phyloP scores from a whole-genome alignment of 202 grass and related monocot species.

The Cymbopogon flexuosus region DNA sequence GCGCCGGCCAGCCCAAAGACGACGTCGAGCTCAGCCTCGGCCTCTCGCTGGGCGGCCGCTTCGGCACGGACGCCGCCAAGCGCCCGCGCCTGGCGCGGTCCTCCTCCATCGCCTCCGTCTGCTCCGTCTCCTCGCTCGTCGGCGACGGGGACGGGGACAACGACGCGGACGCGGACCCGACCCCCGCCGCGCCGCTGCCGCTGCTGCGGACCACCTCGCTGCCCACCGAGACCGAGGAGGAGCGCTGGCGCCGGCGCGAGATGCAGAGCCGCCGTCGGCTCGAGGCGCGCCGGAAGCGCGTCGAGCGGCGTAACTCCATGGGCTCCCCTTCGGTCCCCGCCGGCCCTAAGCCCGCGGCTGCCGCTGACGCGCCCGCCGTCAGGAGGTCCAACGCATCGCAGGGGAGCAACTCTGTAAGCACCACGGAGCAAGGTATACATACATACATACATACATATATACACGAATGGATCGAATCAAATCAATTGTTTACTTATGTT shows the following conservation, averaged over 20 bases:
- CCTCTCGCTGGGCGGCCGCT: constrained; percentile 63
- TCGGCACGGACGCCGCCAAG: constrained; percentile 45
- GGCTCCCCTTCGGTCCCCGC: not conserved
- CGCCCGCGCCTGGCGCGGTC: constrained; percentile 45
- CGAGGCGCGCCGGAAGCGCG: constrained; percentile 67
- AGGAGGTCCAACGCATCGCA: constrained; percentile 43
- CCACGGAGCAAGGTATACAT: constrained; percentile 35
- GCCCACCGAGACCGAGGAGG: constrained; percentile 71
- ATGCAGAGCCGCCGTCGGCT: constrained; percentile 56
- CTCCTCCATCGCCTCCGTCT: constrained; percentile 68
- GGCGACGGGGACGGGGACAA: not conserved
- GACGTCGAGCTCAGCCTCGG: constrained; percentile 79
- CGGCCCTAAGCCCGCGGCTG: constrained; percentile 9
- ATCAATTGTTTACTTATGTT: not conserved
- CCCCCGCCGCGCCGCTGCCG: constrained; percentile 31
- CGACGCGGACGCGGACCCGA: constrained; percentile 31
- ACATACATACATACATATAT: not conserved
- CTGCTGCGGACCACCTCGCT: constrained; percentile 74
- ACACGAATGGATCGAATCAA: not conserved
- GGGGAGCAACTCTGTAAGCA: constrained; percentile 42
- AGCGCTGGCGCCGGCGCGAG: constrained; percentile 65
- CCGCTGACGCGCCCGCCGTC: not conserved
- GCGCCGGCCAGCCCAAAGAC: constrained; percentile 37
- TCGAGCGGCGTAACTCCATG: constrained; percentile 64
- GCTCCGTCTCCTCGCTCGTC: constrained; percentile 36